A percentile compares a stretch with the other conserved stretches of the same genome.
Evolutionary conservation across 2,329 filamentous ascomycete genomes (phyloP).

Genomic region (Trematosphaeria pertusa): DNA sequence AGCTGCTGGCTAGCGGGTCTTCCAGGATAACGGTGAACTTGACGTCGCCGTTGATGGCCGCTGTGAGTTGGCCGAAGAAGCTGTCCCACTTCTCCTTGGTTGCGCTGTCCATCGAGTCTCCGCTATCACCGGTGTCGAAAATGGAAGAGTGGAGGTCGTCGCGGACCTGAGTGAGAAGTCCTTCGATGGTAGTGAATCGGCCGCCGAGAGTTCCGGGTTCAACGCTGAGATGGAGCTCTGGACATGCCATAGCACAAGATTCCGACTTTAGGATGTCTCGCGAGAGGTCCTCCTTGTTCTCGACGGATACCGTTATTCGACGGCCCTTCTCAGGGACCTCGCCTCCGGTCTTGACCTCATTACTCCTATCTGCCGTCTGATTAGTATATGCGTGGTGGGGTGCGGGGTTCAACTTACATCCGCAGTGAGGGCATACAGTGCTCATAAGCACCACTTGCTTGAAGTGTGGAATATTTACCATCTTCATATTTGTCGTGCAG

Average conservation of each 20-base stretch:
- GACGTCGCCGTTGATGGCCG: slow-evolving; percentile 79
- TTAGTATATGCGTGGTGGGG: slow-evolving; percentile 11
- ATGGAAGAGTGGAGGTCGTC: slow-evolving; percentile 88
- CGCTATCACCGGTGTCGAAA: slow-evolving; percentile 77
- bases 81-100: slow-evolving; percentile 76
- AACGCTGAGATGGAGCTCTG: slow-evolving; percentile 84
- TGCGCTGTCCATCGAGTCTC: slow-evolving; percentile 75
- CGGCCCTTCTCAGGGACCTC: slow-evolving; percentile 86
- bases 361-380: slow-evolving; percentile 70
- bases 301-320: slow-evolving; percentile 79
- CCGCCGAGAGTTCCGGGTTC: slow-evolving; percentile 94
- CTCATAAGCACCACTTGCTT: slow-evolving; percentile 97
- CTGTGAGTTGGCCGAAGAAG: slow-evolving; percentile 80
- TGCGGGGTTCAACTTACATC: slow-evolving; percentile 57
- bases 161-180: slow-evolving; percentile 88
- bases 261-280: slow-evolving; percentile 97
- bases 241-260: slow-evolving; percentile 84
- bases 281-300: slow-evolving; percentile 74
- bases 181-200: slow-evolving; percentile 96
- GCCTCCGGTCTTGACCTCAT: slow-evolving; percentile 97
- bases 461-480: slow-evolving; percentile 97
- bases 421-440: slow-evolving; percentile 89
- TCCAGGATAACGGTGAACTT: slow-evolving; percentile 83
- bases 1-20: slow-evolving; percentile 91
- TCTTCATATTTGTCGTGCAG: slow-evolving; percentile 96